A percentile compares a stretch with the other conserved stretches of the same genome.
Conservation (phyloP, 805 yeast genomes). For the Cyberlindnera mississippiensis region DNA sequence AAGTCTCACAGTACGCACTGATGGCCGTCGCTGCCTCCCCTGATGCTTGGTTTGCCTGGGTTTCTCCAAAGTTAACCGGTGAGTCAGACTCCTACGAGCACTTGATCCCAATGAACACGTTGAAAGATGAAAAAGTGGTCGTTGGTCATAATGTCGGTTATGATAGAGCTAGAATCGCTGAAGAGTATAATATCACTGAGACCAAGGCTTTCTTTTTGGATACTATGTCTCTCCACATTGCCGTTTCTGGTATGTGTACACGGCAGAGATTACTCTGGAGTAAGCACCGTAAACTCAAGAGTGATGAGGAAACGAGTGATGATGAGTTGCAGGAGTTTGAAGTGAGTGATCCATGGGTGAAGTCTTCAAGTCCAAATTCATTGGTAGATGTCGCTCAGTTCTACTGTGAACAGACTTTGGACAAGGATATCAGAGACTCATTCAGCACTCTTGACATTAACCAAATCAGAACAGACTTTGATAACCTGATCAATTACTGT, state of each 20-base stretch:
- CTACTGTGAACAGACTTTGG: conserved; percentile 65
- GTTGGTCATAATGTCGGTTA: conserved; percentile 90
- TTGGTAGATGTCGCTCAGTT: conserved; percentile 73
- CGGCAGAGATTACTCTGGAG: conserved; percentile 81
- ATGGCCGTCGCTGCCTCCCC: conserved; percentile 76
- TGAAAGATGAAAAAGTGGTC: conserved; percentile 47
- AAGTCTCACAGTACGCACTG: conserved; percentile 67
- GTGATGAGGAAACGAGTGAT: conserved; percentile 17
- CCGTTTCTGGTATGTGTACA: conserved; percentile 88
- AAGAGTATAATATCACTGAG: conserved; percentile 69
- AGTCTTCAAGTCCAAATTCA: conserved; percentile 71
- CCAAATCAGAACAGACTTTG: conserved; percentile 53
- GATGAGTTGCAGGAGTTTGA: conserved; percentile 28
- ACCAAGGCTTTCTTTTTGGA: conserved; percentile 80
- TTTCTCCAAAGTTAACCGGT: conserved; percentile 74
- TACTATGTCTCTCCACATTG: conserved; percentile 90
- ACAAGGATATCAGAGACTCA: conserved; percentile 63
- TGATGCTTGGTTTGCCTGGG: conserved; percentile 92
- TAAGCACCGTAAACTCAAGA: conserved; percentile 42
- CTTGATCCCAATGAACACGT: conserved; percentile 69
- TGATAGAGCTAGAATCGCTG: conserved; percentile 81
- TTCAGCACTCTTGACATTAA: conserved; percentile 55
- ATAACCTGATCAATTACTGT: conserved; percentile 70
- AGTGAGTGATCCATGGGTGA: conserved; percentile 81
- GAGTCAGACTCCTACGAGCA: conserved; percentile 48